Base-by-base conservation (phyloP, 208 protist species). In the Leptomonas pyrrhocoris region DNA sequence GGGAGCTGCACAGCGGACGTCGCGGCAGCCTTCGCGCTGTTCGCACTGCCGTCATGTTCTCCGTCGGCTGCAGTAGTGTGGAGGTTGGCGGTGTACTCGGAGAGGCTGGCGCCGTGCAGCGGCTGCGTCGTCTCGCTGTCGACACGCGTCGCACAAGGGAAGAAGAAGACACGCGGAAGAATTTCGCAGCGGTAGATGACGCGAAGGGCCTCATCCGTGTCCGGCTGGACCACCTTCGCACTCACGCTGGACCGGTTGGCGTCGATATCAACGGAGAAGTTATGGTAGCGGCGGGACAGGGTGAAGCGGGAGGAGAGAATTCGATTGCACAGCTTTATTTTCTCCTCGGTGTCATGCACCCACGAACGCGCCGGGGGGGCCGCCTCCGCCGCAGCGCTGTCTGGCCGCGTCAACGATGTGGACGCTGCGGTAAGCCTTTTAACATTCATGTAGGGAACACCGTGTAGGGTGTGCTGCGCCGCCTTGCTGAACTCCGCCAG, bases 261-360 rank as follows among this genome's bases (percentile, higher is more conserved):
- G 31, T 84, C 69, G 31, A 72, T 55, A 68, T 94, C 86, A 16
- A 88, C 86, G 50, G 84, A 93, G 69, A 92, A 96, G 77, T 93
- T 96, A 77, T 96, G 91, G 74, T 94, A 96, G 25, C 88, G 88
- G 28, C 90, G 88, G 5, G 79, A 68, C 13, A 88, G 88, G 19
- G 88, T 84, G 38, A 93, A 77, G 54, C 81, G 74, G 13, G 28
- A 19, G 1, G 42, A 40, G 18, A 96, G 63, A 27, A 91, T 28
- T 3, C 72, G 51, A 58, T 96, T 96, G 45, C 74, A 87, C 23
- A 55, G 50, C 8, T 54, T 54, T 7, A 91, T 59, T 34, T 31
- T 70, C 42, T 40, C 65, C 15, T 66, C 43, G 34, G 90, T 42
- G 16, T 62, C 74, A 7, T 23, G 28, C 57, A 84, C 28, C 79